A percentile compares a stretch with the other conserved stretches of the same genome.
phyloP scores from a whole-genome alignment of 371 early-diverging fungal species.

The Lichtheimia ramosa region DNA sequence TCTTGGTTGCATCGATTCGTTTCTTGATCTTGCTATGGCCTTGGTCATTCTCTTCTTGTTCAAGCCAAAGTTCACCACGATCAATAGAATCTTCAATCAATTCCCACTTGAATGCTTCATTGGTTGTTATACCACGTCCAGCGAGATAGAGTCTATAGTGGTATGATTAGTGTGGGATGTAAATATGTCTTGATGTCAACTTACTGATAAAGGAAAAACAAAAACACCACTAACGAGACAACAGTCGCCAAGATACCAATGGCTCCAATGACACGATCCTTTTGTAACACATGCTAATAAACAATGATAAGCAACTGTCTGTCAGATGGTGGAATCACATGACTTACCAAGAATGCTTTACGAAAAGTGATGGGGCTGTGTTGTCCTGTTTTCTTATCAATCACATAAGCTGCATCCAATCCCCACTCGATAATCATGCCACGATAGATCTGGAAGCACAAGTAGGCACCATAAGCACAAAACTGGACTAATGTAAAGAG shows the following conservation, averaged over 20 bases:
- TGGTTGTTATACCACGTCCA: constrained; percentile 68
- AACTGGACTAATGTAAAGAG: constrained; percentile 59
- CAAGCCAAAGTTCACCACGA: constrained; percentile 54
- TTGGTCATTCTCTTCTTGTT: constrained; percentile 18
- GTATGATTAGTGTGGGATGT: not conserved
- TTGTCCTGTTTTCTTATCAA: constrained; percentile 35
- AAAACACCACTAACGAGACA: constrained; percentile 57
- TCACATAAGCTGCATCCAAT: constrained; percentile 35
- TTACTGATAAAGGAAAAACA: constrained; percentile 68
- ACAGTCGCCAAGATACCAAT: constrained; percentile 64
- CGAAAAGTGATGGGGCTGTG: constrained; percentile 32
- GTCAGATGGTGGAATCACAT: not conserved
- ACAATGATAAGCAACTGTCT: not conserved
- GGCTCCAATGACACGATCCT: constrained; percentile 59
- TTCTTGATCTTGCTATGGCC: constrained; percentile 20
- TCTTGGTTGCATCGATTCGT: constrained; percentile 12
- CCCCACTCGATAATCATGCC: constrained; percentile 58
- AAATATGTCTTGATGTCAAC: not conserved
- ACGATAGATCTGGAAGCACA: constrained; percentile 58
- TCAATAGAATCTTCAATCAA: constrained; percentile 66
- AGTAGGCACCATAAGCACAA: constrained; percentile 65
- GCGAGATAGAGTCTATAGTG: constrained; percentile 53
- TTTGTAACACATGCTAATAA: constrained; percentile 57
- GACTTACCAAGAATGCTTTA: constrained; percentile 45
- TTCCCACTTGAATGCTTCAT: constrained; percentile 81